phyloP scores from a whole-genome alignment of 2,329 filamentous ascomycete species.

The Arthrocladium fulminans region DNA sequence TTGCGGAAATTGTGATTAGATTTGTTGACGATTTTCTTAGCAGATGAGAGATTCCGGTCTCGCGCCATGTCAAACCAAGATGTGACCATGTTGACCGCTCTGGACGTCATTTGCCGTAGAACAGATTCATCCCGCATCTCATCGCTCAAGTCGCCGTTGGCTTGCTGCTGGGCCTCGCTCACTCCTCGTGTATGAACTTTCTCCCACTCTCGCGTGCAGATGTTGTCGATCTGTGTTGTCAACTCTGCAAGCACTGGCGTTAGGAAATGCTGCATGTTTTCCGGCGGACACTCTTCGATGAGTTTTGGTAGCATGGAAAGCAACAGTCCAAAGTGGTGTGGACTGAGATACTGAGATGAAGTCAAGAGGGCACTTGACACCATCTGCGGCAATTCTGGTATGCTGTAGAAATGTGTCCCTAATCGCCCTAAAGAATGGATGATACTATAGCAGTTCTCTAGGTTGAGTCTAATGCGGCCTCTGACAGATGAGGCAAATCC shows the following conservation, averaged over 20 bases:
- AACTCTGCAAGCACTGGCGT: slow-evolving; percentile 73
- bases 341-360: slow-evolving; percentile 72
- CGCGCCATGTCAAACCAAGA: slow-evolving; percentile 70
- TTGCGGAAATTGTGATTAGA: slow-evolving; percentile 50
- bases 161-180: slow-evolving; percentile 35
- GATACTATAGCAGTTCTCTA: slow-evolving; percentile 89
- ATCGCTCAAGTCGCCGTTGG: slow-evolving; percentile 67
- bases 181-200: slow-evolving; percentile 53
- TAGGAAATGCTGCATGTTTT: slow-evolving; percentile 68
- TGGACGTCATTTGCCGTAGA: slow-evolving; percentile 81
- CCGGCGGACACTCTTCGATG: slow-evolving; percentile 82
- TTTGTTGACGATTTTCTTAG: slow-evolving; percentile 21
- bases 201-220: slow-evolving; percentile 82
- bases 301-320: slow-evolving; percentile 80
- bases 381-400: slow-evolving; percentile 70
- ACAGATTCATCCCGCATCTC: slow-evolving; percentile 99
- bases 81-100: slow-evolving; percentile 83
- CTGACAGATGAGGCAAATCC: slow-evolving; percentile 89
- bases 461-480: slow-evolving; percentile 76
- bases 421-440: slow-evolving; percentile 87
- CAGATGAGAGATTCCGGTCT: slow-evolving; percentile 43
- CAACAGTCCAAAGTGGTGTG: slow-evolving; percentile 89
- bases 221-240: slow-evolving; percentile 77
- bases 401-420: slow-evolving; percentile 83
- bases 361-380: slow-evolving; percentile 76